Evolutionary conservation across 768 basidiomycete genomes (phyloP).

Genomic region (Daedaleopsis nitida): DNA sequence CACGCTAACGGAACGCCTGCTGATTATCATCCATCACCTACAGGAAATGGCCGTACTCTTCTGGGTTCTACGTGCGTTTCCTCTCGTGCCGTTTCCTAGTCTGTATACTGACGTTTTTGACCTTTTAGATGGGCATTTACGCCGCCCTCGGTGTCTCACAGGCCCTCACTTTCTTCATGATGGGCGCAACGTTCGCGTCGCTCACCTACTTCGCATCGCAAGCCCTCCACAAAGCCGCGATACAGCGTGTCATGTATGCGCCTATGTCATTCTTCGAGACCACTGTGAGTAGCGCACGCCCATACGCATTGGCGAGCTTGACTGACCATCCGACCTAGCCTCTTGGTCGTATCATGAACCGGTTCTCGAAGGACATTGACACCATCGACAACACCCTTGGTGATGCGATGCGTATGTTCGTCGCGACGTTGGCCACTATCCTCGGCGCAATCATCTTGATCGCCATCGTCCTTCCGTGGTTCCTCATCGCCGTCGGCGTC

Average conservation of each 20-base stretch:
- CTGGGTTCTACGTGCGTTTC: slow-evolving; percentile 70
- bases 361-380: slow-evolving; percentile 87
- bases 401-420: slow-evolving; percentile 76
- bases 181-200: slow-evolving; percentile 64
- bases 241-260: slow-evolving; percentile 74
- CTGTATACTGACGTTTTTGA: background rate
- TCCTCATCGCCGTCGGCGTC: slow-evolving; percentile 71
- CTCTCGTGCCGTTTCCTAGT: background rate
- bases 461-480: slow-evolving; percentile 79
- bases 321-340: slow-evolving; percentile 39
- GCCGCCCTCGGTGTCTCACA: slow-evolving; percentile 72
- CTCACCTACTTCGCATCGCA: slow-evolving; percentile 81
- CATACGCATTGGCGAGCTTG: background rate
- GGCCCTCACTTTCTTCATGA: slow-evolving; percentile 66
- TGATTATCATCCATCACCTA: background rate
- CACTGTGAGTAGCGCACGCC: slow-evolving; percentile 46
- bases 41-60: slow-evolving; percentile 56
- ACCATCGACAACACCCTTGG: slow-evolving; percentile 77
- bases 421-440: slow-evolving; percentile 62
- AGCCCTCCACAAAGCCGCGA: slow-evolving; percentile 60
- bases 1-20: background rate
- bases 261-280: slow-evolving; percentile 93
- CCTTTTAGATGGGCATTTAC: slow-evolving; percentile 70
- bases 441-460: slow-evolving; percentile 79
- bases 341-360: slow-evolving; percentile 86